Conservation (phyloP, 805 yeast genomes). For the Zygoascus flipseniorum region DNA sequence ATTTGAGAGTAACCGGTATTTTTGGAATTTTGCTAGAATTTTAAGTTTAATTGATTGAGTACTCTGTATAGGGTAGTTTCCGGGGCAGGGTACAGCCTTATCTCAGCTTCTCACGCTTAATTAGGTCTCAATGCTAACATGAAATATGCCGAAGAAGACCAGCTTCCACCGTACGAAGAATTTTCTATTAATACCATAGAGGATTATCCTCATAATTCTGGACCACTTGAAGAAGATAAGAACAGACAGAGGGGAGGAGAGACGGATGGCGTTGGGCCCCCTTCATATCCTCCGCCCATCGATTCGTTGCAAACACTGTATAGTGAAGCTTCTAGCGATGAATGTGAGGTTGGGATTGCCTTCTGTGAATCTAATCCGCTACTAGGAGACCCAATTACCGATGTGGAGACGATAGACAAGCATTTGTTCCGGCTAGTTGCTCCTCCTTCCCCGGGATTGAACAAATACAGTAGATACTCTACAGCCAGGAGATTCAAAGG, state of each 20-base stretch:
- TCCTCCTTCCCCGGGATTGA: slow-evolving; percentile 9
- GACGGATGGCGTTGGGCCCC: neutral
- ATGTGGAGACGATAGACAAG: neutral
- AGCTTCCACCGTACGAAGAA: neutral
- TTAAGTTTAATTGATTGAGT: too few species aligned
- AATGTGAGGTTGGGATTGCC: slow-evolving; percentile 9
- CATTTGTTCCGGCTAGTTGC: slow-evolving; percentile 3
- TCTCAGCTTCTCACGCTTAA: too few species aligned
- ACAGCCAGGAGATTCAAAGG: slow-evolving; percentile 15
- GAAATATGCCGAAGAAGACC: neutral
- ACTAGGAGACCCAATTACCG: neutral
- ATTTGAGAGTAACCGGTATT: too few species aligned
- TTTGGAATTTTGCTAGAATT: too few species aligned
- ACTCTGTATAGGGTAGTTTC: too few species aligned
- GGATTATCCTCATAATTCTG: neutral
- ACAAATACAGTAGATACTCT: slow-evolving; percentile 1
- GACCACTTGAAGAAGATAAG: neutral
- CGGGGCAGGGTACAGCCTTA: too few species aligned
- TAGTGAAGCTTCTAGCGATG: slow-evolving; percentile 7
- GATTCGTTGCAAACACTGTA: neutral
- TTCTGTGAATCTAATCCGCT: slow-evolving; percentile 7
- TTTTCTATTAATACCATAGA: neutral
- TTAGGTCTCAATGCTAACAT: neutral
- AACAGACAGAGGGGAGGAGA: neutral
- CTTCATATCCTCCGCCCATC: neutral